phyloP scores from a whole-genome alignment of 2,329 filamentous ascomycete genomes.

The Ceratocystis eucalypticola region DNA sequence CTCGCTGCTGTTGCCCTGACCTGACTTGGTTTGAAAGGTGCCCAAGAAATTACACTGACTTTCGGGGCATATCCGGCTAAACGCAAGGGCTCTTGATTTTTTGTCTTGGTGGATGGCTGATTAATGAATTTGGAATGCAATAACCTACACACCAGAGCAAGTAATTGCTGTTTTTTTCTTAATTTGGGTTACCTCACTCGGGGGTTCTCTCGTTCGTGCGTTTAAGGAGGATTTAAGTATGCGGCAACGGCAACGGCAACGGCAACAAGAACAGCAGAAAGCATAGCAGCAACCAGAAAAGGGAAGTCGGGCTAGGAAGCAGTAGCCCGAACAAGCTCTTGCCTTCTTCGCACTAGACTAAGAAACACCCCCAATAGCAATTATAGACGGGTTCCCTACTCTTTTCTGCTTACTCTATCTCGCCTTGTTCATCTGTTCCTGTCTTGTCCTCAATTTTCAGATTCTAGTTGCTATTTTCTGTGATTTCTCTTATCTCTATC shows the following conservation, averaged over 20 bases:
- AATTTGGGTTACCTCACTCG: background rate
- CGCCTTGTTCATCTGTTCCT: background rate
- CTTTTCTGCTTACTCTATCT: background rate
- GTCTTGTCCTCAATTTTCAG: background rate
- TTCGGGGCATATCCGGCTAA: background rate
- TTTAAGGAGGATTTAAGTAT: background rate
- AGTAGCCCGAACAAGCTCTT: background rate
- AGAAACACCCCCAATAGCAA: background rate
- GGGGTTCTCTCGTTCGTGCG: too few relatives aligned
- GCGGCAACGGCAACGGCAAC: background rate
- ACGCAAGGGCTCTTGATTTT: background rate
- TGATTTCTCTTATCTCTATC: background rate
- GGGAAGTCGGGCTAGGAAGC: background rate
- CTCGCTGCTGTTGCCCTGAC: background rate
- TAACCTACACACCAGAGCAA: background rate
- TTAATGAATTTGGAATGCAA: background rate
- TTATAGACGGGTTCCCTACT: background rate
- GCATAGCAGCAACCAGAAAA: background rate
- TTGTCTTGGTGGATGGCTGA: background rate
- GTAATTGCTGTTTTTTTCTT: background rate
- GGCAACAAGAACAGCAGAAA: background rate
- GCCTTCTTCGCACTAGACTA: slow-evolving; percentile 9
- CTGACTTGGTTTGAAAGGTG: background rate
- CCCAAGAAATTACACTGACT: background rate
- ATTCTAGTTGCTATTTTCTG: background rate